These are phyloP conservation scores for Trichoderma afroharzianum DNA, from an alignment of 2,329 filamentous ascomycete species.

Conservation along the genomic window DNA sequence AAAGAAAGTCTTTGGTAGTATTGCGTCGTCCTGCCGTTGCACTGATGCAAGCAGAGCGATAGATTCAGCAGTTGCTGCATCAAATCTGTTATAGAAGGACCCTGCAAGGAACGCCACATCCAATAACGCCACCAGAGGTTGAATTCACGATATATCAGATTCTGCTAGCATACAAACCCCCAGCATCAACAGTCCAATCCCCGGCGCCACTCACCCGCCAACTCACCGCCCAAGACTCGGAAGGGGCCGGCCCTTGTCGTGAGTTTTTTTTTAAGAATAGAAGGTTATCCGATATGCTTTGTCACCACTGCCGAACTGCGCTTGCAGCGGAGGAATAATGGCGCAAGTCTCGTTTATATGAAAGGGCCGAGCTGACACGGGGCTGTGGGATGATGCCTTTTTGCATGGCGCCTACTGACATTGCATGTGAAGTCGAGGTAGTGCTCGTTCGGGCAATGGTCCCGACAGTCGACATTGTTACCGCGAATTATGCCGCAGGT, in stretches of 20 bases:
- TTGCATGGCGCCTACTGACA: not conserved
- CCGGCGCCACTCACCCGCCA: not conserved
- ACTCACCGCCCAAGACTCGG: conserved; percentile 6
- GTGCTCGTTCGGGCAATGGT: not conserved
- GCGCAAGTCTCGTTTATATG: not conserved
- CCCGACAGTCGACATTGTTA: not conserved
- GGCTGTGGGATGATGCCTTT: not conserved
- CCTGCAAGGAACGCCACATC: not conserved
- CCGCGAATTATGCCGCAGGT: not conserved
- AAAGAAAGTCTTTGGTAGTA: not conserved
- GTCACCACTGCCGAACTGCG: not conserved
- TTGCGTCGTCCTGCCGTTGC: not conserved
- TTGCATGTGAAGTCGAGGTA: not conserved
- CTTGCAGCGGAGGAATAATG: not conserved
- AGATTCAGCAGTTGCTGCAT: not conserved
- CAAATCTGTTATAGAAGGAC: not conserved
- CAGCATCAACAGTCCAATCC: not conserved
- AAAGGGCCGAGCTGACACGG: conserved; percentile 2
- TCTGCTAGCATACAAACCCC: not conserved
- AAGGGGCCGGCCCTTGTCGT: conserved; percentile 2
- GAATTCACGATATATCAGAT: not conserved
- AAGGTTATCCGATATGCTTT: not conserved
- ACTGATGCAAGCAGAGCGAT: not conserved
- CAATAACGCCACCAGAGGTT: not conserved
- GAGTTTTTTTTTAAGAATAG: not conserved